Conservation (phyloP, 495 filamentous ascomycete genomes). For the Aspergillus conjunctus region DNA sequence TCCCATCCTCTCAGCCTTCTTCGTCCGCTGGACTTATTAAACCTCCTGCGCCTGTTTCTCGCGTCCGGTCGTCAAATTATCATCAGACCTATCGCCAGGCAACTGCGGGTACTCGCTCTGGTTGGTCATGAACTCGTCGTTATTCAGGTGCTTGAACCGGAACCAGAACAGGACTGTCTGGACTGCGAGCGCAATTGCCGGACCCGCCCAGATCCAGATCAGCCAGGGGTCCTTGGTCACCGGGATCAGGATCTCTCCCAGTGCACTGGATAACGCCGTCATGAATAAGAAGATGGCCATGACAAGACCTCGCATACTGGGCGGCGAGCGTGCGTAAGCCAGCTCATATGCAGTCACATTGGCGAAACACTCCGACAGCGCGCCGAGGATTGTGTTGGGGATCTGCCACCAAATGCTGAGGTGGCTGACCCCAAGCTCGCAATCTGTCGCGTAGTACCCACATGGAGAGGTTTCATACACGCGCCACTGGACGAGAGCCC, state of each 20-base stretch:
- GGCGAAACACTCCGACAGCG: slow-evolving; percentile 68
- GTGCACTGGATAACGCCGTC: slow-evolving; percentile 49
- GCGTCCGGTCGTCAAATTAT: background rate
- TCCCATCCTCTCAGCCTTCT: background rate
- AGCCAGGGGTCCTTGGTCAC: slow-evolving; percentile 63
- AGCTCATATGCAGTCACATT: slow-evolving; percentile 73
- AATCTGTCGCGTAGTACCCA: slow-evolving; percentile 51
- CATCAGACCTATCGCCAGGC: background rate
- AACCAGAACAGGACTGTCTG: slow-evolving; percentile 54
- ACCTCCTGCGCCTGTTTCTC: background rate
- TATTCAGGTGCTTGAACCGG: slow-evolving; percentile 46
- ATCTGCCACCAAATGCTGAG: slow-evolving; percentile 60
- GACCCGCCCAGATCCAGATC: slow-evolving; percentile 56
- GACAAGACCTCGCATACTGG: slow-evolving; percentile 69
- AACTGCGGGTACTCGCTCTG: slow-evolving; percentile 21
- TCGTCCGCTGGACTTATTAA: background rate
- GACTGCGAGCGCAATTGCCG: slow-evolving; percentile 48
- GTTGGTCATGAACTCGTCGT: slow-evolving; percentile 46
- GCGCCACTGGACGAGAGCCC: slow-evolving; percentile 64
- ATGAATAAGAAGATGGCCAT: slow-evolving; percentile 64
- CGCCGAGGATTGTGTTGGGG: slow-evolving; percentile 54
- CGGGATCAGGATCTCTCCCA: slow-evolving; percentile 61
- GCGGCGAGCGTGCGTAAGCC: slow-evolving; percentile 70
- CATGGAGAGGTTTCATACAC: slow-evolving; percentile 60
- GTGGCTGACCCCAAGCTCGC: slow-evolving; percentile 44